These are phyloP conservation scores for Passalora sequoiae DNA, from an alignment of 2,329 filamentous ascomycete species.

Conservation along the genomic window DNA sequence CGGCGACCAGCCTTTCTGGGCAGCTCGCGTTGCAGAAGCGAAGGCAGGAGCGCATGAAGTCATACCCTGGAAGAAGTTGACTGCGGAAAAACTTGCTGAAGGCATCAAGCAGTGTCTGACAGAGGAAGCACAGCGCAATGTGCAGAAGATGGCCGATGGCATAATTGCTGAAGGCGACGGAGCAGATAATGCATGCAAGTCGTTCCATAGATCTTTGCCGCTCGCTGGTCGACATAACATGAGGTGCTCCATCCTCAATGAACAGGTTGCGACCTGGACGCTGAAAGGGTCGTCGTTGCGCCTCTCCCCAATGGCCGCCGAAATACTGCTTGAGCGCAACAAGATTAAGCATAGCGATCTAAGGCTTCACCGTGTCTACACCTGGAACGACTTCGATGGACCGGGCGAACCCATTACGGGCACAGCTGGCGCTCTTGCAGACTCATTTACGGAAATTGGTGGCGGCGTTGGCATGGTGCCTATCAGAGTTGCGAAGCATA, in stretches of 20 bases:
- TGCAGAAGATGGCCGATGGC: slow-evolving; percentile 53
- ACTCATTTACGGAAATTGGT: slow-evolving; percentile 54
- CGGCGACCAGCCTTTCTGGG: slow-evolving; percentile 76
- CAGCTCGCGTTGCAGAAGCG: slow-evolving; percentile 59
- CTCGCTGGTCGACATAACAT: slow-evolving; percentile 47
- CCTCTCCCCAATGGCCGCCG: slow-evolving; percentile 60
- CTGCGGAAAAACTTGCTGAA: slow-evolving; percentile 59
- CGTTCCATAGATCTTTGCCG: slow-evolving; percentile 59
- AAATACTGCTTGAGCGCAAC: slow-evolving; percentile 58
- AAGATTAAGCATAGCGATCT: slow-evolving; percentile 60
- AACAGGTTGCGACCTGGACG: slow-evolving; percentile 61
- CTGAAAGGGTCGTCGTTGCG: slow-evolving; percentile 57
- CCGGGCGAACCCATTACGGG: slow-evolving; percentile 69
- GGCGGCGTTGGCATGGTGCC: slow-evolving; percentile 62
- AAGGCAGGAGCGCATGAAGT: slow-evolving; percentile 60
- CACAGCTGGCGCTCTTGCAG: slow-evolving; percentile 56
- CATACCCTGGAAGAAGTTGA: slow-evolving; percentile 64
- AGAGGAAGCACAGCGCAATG: slow-evolving; percentile 55
- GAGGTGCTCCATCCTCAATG: slow-evolving; percentile 61
- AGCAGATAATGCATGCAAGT: slow-evolving; percentile 61
- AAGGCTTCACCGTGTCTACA: slow-evolving; percentile 54
- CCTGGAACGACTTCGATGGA: slow-evolving; percentile 74
- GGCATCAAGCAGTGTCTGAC: slow-evolving; percentile 65
- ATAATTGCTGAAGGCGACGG: slow-evolving; percentile 65
- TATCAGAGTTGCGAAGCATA: slow-evolving; percentile 54